Base-by-base conservation (phyloP, 257 asterid species). In the Solanum lignicaule region DNA sequence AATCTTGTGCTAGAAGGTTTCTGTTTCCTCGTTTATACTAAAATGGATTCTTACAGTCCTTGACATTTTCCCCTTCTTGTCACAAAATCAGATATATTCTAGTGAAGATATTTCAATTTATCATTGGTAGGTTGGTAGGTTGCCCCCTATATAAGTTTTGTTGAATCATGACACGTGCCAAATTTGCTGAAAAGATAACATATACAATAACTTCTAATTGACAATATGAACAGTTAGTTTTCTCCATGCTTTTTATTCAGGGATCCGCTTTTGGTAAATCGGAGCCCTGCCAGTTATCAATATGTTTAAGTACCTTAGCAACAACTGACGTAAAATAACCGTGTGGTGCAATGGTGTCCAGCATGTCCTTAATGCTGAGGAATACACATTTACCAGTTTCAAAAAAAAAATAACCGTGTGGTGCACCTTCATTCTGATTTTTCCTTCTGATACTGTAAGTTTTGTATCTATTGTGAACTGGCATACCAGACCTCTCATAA, bases 1-100 rank as follows among this genome's bases (percentile, higher is more conserved):
- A 97, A 97, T 89, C 92, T 93, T 88, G 98, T 90, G 74, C 93
- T 97, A 18, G 98, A 95, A 97, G 99, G 99, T 97, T 39, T 25
- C 69, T 52, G n/a, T 25, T 84, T 55, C 62, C 31, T 66, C 84
- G 83, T 72, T 76, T 73, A 66, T 72, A 38, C 41, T 66, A 78
- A 39, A 74, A 75, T 81, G 38, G 35, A 35, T 83, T 89, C 29
- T 31, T 39, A 16, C 33, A 38, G 31, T 12, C 36, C 29, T 82
- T 20, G 84, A 20, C 85, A 29, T 29, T 48, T 81, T 81, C 15
- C 29, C 36, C 20, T 16, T 46, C 29, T 81, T 11, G 43, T 48
- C 21, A 20, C 41, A 20, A 82, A 82, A 48, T 82, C 43, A 82
- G 43, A 48, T 52, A 21, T 48, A 52, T 81, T 81, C 69, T 48